A percentile compares a stretch with the other conserved stretches of the same genome.
Evolutionary conservation across 495 filamentous ascomycete genomes (phyloP).

Genomic region (Neurospora pannonica): DNA sequence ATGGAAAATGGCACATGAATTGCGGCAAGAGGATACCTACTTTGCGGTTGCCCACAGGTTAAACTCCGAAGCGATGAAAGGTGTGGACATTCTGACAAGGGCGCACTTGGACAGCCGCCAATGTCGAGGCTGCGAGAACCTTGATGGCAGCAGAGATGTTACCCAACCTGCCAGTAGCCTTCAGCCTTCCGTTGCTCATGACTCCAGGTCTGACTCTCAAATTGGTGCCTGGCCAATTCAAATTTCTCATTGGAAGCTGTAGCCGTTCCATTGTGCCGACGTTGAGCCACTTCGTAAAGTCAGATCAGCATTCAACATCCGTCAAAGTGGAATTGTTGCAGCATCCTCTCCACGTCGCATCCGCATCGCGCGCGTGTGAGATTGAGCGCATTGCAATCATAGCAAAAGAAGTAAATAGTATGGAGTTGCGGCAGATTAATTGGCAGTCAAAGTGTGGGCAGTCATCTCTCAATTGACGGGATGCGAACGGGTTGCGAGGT

Average conservation of each 20-base stretch:
- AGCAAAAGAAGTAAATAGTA: neutral
- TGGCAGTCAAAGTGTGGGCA: neutral
- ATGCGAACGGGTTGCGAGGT: neutral
- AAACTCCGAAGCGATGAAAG: neutral
- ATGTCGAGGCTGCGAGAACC: neutral
- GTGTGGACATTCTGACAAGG: neutral
- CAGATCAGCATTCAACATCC: neutral
- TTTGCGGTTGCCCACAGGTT: neutral
- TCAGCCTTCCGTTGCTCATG: neutral
- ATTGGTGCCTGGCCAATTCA: neutral
- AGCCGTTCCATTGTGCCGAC: neutral
- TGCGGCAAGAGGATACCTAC: neutral
- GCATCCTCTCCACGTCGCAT: neutral
- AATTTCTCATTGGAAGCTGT: neutral
- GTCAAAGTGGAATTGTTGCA: neutral
- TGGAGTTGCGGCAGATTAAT: neutral
- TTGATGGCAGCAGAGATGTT: neutral
- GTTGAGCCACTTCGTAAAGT: neutral
- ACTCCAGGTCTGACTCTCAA: neutral
- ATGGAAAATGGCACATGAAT: neutral
- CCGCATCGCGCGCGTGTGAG: neutral
- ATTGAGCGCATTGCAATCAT: neutral
- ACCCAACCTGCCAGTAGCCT: neutral
- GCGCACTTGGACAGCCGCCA: neutral
- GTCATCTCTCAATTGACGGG: neutral